Conservation (phyloP, 208 protist genomes). For the Vickermania spadyakhi region DNA sequence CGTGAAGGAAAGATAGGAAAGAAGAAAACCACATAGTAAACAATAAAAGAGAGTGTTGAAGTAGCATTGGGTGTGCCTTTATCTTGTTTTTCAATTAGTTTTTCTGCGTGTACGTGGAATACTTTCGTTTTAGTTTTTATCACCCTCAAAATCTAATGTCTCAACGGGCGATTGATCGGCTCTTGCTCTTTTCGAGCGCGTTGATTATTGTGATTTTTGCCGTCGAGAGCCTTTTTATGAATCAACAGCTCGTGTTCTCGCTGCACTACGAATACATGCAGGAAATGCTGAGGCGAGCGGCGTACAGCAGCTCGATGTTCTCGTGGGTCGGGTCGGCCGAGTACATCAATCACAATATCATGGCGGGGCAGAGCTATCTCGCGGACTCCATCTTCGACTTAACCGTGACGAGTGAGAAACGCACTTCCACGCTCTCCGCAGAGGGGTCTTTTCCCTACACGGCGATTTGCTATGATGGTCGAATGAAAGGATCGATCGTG, state of each 20-base stretch:
- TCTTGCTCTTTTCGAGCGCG: not conserved
- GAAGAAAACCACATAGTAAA: too few relatives aligned
- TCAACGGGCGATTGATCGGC: conserved; percentile 1
- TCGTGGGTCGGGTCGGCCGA: not conserved
- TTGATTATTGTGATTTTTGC: not conserved
- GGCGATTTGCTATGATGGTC: not conserved
- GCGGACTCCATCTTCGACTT: not conserved
- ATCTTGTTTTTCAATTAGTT: too few relatives aligned
- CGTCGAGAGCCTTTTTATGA: not conserved
- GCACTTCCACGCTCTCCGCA: not conserved
- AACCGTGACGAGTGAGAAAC: not conserved
- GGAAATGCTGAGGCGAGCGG: conserved; percentile 5
- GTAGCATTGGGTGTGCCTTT: too few relatives aligned
- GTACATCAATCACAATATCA: not conserved
- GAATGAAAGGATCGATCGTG: not conserved
- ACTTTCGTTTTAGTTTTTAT: too few relatives aligned
- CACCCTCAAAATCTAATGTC: conserved; percentile 1
- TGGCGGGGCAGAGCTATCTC: not conserved
- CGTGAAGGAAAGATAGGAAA: too few relatives aligned
- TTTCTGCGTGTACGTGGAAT: too few relatives aligned
- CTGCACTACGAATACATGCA: conserved; percentile 4
- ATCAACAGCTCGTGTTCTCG: not conserved
- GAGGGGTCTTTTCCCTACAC: conserved; percentile 1
- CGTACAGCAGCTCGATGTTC: conserved; percentile 4
- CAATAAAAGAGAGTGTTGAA: too few relatives aligned